These are phyloP conservation scores for Penicillium salamii DNA, from an alignment of 495 filamentous ascomycete genomes.

Conservation along the genomic window DNA sequence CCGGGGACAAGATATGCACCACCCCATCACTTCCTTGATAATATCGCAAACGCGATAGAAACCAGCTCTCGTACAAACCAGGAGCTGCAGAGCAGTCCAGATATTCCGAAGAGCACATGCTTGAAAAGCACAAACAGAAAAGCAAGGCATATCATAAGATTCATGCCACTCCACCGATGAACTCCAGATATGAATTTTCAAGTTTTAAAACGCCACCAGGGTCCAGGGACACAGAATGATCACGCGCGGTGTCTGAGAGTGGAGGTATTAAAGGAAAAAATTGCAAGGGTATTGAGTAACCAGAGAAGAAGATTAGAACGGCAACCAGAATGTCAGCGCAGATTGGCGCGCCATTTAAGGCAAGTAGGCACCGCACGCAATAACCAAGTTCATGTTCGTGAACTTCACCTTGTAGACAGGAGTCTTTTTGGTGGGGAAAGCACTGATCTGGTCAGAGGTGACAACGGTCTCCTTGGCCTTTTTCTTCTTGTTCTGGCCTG, in stretches of 20 bases:
- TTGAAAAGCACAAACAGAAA: too few relatives aligned
- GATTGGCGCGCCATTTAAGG: conserved; percentile 32
- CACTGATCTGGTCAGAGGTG: conserved; percentile 87
- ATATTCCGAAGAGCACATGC: too few relatives aligned
- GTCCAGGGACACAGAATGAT: conserved; percentile 3
- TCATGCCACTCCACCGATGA: conserved; percentile 3
- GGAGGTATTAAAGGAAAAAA: conserved; percentile 7
- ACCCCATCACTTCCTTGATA: too few relatives aligned
- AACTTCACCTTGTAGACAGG: conserved; percentile 92
- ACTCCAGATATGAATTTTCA: neutral
- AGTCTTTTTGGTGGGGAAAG: conserved; percentile 92
- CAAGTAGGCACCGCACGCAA: conserved; percentile 83
- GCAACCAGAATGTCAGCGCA: neutral
- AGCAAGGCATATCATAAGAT: too few relatives aligned
- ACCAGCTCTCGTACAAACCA: too few relatives aligned
- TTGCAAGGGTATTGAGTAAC: conserved; percentile 30
- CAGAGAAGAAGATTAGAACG: conserved; percentile 6
- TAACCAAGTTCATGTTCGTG: conserved; percentile 86
- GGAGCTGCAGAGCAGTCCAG: too few relatives aligned
- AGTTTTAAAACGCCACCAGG: conserved; percentile 8
- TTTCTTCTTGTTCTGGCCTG: conserved; percentile 54
- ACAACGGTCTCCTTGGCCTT: conserved; percentile 88
- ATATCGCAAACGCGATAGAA: too few relatives aligned
- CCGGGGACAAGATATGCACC: too few relatives aligned
- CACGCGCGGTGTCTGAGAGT: conserved; percentile 4